Conservation (phyloP, 2,329 filamentous ascomycete genomes). For the Neoascochyta sp. region DNA sequence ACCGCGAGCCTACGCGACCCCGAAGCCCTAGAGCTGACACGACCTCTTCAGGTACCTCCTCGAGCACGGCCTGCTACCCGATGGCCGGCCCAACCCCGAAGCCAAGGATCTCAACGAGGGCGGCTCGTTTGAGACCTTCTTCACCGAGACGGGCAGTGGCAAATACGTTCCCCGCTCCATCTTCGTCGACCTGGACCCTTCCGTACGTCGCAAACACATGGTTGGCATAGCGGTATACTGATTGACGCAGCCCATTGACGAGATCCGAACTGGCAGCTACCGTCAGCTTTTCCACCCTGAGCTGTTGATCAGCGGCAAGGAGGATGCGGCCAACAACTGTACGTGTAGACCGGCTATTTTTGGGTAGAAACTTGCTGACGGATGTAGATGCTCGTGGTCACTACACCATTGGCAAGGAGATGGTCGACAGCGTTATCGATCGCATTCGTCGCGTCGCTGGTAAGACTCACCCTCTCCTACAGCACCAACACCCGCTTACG, state of each 20-base stretch:
- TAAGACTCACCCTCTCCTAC: slow-evolving; percentile 36
- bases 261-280: slow-evolving; percentile 67
- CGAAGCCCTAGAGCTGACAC: slow-evolving; percentile 17
- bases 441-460: slow-evolving; percentile 66
- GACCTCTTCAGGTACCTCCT: slow-evolving; percentile 60
- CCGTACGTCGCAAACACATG: slow-evolving; percentile 43
- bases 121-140: slow-evolving; percentile 69
- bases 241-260: slow-evolving; percentile 58
- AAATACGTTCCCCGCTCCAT: slow-evolving; percentile 70
- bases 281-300: slow-evolving; percentile 70
- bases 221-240: slow-evolving; percentile 11
- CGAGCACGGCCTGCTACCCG: slow-evolving; percentile 65
- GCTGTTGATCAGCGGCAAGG: slow-evolving; percentile 69
- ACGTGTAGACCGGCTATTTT: slow-evolving; percentile 14
- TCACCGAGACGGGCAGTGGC: slow-evolving; percentile 67
- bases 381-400: slow-evolving; percentile 63
- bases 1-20: slow-evolving; percentile 12
- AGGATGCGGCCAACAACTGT: slow-evolving; percentile 75
- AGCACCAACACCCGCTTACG: slow-evolving; percentile 11
- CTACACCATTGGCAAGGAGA: slow-evolving; percentile 74
- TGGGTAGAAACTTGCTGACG: slow-evolving; percentile 14
- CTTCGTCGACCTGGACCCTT: slow-evolving; percentile 70
- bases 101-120: slow-evolving; percentile 57
- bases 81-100: slow-evolving; percentile 62
- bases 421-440: slow-evolving; percentile 68